These are phyloP conservation scores for Beauveria sp. DNA, from an alignment of 2,329 filamentous ascomycete species.

Conservation along the genomic window DNA sequence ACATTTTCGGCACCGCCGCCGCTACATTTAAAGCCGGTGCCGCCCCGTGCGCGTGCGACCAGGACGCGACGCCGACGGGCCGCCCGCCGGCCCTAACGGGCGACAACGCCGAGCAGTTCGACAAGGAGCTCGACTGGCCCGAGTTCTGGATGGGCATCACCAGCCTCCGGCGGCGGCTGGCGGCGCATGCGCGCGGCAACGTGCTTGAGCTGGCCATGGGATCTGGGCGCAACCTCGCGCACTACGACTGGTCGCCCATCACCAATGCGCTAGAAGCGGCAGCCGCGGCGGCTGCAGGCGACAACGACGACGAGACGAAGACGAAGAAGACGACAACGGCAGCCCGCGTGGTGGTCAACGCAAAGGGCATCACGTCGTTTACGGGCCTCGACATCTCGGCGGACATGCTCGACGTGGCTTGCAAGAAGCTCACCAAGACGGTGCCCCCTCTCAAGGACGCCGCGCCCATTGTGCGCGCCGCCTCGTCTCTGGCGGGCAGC, in stretches of 20 bases:
- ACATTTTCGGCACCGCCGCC: conserved; percentile 33
- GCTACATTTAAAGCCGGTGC: conserved; percentile 24
- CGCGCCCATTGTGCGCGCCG: conserved; percentile 24
- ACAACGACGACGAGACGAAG: conserved; percentile 9
- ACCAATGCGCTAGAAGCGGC: conserved; percentile 12
- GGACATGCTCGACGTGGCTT: conserved; percentile 52
- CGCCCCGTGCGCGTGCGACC: conserved; percentile 17
- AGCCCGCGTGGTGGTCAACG: neutral
- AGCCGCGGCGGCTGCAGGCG: conserved; percentile 2
- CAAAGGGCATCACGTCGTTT: conserved; percentile 40
- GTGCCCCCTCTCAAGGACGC: conserved; percentile 31
- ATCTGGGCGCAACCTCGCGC: conserved; percentile 53
- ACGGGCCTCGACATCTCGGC: conserved; percentile 55
- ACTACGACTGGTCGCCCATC: conserved; percentile 48
- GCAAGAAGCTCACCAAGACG: conserved; percentile 40
- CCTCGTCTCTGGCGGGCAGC: conserved; percentile 26
- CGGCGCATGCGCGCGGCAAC: conserved; percentile 41
- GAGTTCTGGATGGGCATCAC: conserved; percentile 52
- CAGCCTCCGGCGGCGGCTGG: conserved; percentile 41
- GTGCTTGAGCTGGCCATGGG: conserved; percentile 58
- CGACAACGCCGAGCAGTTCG: conserved; percentile 47
- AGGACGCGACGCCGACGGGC: conserved; percentile 32
- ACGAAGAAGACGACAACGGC: too few species aligned
- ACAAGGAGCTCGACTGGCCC: conserved; percentile 48
- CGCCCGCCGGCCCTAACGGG: conserved; percentile 39